These are phyloP conservation scores for Przewalskia tangutica DNA, from an alignment of 257 asterid genomes.

Conservation along the genomic window DNA sequence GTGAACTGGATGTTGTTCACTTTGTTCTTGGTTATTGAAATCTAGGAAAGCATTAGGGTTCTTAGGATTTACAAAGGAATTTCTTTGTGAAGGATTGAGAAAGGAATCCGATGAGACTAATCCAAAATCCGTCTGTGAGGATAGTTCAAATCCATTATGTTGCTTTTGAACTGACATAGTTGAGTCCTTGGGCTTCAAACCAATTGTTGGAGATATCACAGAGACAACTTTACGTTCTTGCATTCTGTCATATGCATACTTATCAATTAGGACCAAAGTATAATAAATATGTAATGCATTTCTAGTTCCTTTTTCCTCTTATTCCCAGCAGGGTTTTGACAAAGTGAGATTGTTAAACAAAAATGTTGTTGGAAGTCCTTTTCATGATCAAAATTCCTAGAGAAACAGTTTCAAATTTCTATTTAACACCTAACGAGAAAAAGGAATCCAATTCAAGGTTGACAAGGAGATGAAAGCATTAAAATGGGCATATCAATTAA, in stretches of 20 bases:
- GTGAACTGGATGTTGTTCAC: conserved; percentile 34
- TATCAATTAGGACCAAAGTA: not conserved
- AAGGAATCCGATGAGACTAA: conserved; percentile 36
- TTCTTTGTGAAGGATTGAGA: no score
- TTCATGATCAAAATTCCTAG: not conserved
- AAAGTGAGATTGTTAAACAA: not conserved
- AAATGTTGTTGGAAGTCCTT: not conserved
- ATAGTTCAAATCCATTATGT: conserved; percentile 27
- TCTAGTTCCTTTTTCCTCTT: not conserved
- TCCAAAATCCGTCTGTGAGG: conserved; percentile 42
- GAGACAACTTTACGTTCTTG: conserved; percentile 45
- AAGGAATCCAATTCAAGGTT: not conserved
- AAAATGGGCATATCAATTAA: not conserved
- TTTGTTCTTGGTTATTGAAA: conserved; percentile 27
- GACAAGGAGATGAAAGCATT: not conserved
- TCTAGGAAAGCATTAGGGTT: conserved; percentile 33
- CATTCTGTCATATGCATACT: conserved; percentile 23
- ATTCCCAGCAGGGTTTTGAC: not conserved
- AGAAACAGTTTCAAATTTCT: not conserved
- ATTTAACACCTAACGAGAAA: not conserved
- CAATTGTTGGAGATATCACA: conserved; percentile 18
- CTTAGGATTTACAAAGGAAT: conserved; percentile 27
- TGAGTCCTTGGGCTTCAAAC: conserved; percentile 29
- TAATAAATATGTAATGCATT: not conserved
- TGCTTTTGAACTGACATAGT: conserved; percentile 40